Evolutionary conservation across 257 asterid genomes (phyloP), one percentile per base, ranked within the genome.

Genomic region (Vinca minor): DNA sequence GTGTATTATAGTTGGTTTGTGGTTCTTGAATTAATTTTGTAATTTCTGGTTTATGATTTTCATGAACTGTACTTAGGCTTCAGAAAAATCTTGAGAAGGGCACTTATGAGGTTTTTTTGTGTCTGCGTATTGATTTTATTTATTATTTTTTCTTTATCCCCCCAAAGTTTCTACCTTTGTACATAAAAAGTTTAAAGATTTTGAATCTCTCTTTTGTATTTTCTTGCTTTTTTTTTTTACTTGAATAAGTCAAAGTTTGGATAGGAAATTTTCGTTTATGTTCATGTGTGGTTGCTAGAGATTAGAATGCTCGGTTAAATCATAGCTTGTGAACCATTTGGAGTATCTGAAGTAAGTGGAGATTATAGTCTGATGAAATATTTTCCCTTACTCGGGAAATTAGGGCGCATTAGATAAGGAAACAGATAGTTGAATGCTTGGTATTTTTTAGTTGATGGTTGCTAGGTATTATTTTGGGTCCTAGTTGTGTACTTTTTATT

Each of bases 261-360:
- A n/a, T 55, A 53, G 62, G 21, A 56, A 47, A 38, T 65, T 38
- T 21, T 2, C n/a, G n/a, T n/a, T n/a, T n/a, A n/a, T n/a, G n/a
- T n/a, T n/a, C n/a, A n/a, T n/a, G n/a, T 25, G 17, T 52, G 53
- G 31, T 38, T n/a, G n/a, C n/a, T n/a, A n/a, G n/a, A n/a, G n/a
- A n/a, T n/a, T n/a, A n/a, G n/a, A n/a, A 10, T 23, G 4, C 32
- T 23, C 8, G 8, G 5, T 21, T 21, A 21, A 0, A 7, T 29
- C 4, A 53, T 15, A 55, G 41, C 29, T 20, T 52, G 18, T 26
- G 36, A 62, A 28, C 55, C 23, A 26, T 64, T 50, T 20, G 11
- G 26, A 45, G 18, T 26, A 9, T 35, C 45, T 31, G 17, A 2
- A 18, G 17, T 36, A 53, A 14, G 41, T 29, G 20, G 36, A 0